These are phyloP conservation scores for Apium graveolens DNA, from an alignment of 129 eudicot genomes.

Conservation along the genomic window DNA sequence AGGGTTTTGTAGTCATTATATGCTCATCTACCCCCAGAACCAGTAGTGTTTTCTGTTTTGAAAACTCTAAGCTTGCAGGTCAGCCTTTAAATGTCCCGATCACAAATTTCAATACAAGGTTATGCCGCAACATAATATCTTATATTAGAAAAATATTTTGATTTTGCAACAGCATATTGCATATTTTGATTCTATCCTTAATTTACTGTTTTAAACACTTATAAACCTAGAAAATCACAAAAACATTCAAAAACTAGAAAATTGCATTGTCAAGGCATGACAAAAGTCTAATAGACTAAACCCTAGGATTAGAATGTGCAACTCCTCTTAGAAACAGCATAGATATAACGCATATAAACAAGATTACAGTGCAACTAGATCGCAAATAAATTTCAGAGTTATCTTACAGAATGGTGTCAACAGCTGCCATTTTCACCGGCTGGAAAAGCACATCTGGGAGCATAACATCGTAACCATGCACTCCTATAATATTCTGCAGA, in stretches of 20 bases:
- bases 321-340: not conserved
- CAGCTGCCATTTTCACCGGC: conserved; percentile 47
- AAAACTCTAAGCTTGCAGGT: too few relatives aligned
- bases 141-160: too few relatives aligned
- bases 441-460: conserved; percentile 61
- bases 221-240: too few relatives aligned
- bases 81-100: too few relatives aligned
- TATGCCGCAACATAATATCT: too few relatives aligned
- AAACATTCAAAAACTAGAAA: too few relatives aligned
- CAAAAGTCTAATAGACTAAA: not conserved
- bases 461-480: conserved; percentile 25
- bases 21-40: not conserved
- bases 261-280: too few relatives aligned
- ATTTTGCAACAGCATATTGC: too few relatives aligned
- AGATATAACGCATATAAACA: not conserved
- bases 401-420: conserved; percentile 53
- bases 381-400: not conserved
- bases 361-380: not conserved
- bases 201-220: too few relatives aligned
- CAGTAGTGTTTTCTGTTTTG: too few relatives aligned
- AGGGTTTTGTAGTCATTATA: not conserved
- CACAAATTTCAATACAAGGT: too few relatives aligned
- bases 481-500: conserved; percentile 33
- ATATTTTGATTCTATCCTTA: too few relatives aligned
- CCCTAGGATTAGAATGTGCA: not conserved